phyloP scores from a whole-genome alignment of 75 land plant genomes.

The Cunninghamia lanceolata region DNA sequence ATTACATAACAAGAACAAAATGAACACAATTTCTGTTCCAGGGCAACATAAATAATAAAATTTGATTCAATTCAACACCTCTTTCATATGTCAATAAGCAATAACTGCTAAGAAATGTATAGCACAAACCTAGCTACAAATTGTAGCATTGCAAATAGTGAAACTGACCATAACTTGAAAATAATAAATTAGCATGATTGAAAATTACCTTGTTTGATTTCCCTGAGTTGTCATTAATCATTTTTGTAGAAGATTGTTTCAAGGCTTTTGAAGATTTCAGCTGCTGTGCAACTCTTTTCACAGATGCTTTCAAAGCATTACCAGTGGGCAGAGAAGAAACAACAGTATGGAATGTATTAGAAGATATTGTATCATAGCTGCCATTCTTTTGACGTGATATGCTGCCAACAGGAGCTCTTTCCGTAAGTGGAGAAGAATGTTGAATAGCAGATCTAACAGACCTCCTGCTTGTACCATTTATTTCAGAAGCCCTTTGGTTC shows the following conservation, averaged over 20 bases:
- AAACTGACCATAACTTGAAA: not conserved
- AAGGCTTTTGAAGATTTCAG: slow-evolving; percentile 26
- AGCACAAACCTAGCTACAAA: not conserved
- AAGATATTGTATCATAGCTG: not conserved
- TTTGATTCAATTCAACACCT: not conserved
- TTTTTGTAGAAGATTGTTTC: slow-evolving; percentile 8
- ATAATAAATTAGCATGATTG: not conserved
- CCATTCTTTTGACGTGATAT: slow-evolving; percentile 9
- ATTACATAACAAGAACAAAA: not conserved
- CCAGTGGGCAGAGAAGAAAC: slow-evolving; percentile 6
- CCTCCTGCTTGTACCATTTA: slow-evolving; percentile 2
- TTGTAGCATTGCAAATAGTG: not conserved
- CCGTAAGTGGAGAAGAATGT: slow-evolving; percentile 13
- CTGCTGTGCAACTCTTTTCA: slow-evolving; percentile 42
- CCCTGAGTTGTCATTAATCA: slow-evolving; percentile 19
- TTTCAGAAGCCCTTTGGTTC: not conserved
- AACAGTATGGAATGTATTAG: not conserved
- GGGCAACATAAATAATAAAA: not conserved
- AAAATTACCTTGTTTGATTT: slow-evolving; percentile 9
- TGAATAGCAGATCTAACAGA: slow-evolving; percentile 14
- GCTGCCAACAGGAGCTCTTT: slow-evolving; percentile 9
- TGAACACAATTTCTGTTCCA: not conserved
- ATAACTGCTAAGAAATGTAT: not conserved
- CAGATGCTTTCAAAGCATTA: slow-evolving; percentile 34
- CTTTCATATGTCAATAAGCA: not conserved